Percentiles rank a stretch among this genome's conserved stretches.
phyloP scores from a whole-genome alignment of 225 moss, liverwort and hornwort species.

The Pseudoscleropodium purum region DNA sequence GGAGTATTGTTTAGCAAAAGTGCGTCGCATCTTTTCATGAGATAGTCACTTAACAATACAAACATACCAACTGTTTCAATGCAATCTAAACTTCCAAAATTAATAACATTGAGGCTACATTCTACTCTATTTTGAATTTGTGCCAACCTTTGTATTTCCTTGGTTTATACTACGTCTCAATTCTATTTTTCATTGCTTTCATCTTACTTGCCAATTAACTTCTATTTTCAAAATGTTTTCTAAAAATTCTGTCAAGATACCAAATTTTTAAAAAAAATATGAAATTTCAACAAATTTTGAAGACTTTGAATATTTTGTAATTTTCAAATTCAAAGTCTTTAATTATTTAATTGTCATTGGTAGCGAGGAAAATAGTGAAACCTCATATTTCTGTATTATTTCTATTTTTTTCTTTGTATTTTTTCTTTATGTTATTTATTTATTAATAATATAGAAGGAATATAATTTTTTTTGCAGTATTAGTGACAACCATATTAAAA shows the following conservation, averaged over 20 bases:
- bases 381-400: background rate
- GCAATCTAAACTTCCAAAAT: background rate
- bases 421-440: background rate
- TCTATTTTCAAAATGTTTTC: background rate
- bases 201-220: background rate
- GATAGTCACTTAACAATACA: background rate
- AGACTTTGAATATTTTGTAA: too few species aligned
- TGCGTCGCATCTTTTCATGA: too few species aligned
- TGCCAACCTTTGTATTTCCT: background rate
- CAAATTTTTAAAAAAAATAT: background rate
- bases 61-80: background rate
- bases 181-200: background rate
- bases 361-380: accelerated
- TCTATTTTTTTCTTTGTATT: background rate
- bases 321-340: background rate
- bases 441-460: background rate
- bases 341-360: background rate
- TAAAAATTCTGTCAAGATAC: background rate
- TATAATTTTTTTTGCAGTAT: accelerated
- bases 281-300: background rate
- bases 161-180: background rate
- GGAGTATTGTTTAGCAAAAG: too few species aligned
- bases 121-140: background rate
- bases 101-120: background rate
- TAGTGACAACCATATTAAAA: background rate